phyloP scores from a whole-genome alignment of 1,284 basidiomycete species.

The Coniferiporia weirii region DNA sequence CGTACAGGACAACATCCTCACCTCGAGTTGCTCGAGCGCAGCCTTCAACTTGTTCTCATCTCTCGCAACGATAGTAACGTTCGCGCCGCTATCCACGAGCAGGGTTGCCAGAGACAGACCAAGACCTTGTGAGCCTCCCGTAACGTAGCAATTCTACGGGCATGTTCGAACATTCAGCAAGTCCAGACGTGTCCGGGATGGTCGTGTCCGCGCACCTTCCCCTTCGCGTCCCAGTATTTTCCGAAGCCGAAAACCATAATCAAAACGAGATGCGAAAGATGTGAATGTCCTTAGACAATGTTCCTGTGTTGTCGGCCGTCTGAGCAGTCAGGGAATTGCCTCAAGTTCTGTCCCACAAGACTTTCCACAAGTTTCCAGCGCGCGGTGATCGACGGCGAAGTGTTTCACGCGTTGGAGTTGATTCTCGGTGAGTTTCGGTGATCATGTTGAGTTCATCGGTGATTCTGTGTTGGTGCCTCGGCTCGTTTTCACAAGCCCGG shows the following conservation, averaged over 20 bases:
- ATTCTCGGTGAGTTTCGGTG: no score
- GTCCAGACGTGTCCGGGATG: not conserved
- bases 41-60: conserved; percentile 53
- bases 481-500: no score
- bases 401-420: no score
- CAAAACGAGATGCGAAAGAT: not conserved
- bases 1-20: conserved; percentile 24
- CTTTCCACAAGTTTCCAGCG: no score
- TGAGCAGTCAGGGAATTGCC: no score
- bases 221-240: conserved; percentile 20
- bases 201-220: conserved; percentile 17
- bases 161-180: not conserved
- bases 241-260: conserved; percentile 8
- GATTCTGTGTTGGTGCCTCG: no score
- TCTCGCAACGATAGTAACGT: conserved; percentile 80
- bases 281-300: no score
- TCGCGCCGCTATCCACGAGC: conserved; percentile 66
- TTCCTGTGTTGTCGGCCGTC: no score
- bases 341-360: no score
- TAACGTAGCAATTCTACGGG: conserved; percentile 66
- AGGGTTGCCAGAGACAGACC: conserved; percentile 69
- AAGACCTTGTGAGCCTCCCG: conserved; percentile 78
- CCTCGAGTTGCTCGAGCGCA: conserved; percentile 62
- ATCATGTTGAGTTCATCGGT: no score
- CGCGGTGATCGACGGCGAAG: no score